Base-by-base conservation (phyloP, 495 filamentous ascomycete genomes). In the Penicillium mononematosum region DNA sequence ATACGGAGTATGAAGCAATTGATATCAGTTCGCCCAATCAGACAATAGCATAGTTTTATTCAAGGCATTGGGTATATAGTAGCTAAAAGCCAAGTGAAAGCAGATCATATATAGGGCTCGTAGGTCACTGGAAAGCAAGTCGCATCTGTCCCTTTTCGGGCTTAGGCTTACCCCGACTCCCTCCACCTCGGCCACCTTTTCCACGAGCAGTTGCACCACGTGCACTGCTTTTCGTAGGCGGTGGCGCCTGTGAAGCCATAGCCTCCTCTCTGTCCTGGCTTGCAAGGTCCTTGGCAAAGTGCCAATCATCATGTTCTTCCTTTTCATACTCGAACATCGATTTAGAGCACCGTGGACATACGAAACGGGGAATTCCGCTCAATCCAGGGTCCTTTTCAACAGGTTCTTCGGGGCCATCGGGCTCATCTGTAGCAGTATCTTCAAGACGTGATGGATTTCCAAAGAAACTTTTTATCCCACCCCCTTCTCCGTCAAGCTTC, bases 251-350 rank as follows among this genome's bases (percentile, higher is more conserved):
- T 17, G 58, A 65, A 38, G 43, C 60, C 20, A 58, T 65, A 5
- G 67, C 64, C 44, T 68, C 65, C 56, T 73, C 66, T 31, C 69
- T 74, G 45, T 84, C 81, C 58, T 91, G 79, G 7, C 83, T 80
- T 60, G 88, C 87, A 27, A 98, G 79, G 62, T 90, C 85, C 76
- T 89, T 91, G 41, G 94, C 94, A 71, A 96, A 90, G 75, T 98
- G 94, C 89, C 92, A 98, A 69, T 98, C 94, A 41, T 89, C 80
- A 66, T 98, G 94, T 74, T 89, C 91, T 50, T 84, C 81, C 64
- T 85, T 77, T 34, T 84, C 80, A 59, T 75, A 65, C n/a, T 74
- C 69, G 11, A 74, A 75, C 22, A 95, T 65, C 32, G 70, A 58
- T 58, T 78, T 76, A 50, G 78, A 78, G 73, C 94, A 97, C 45